These are phyloP conservation scores for Apiospora malaysiana DNA, from an alignment of 2,329 filamentous ascomycete genomes.

Conservation along the genomic window DNA sequence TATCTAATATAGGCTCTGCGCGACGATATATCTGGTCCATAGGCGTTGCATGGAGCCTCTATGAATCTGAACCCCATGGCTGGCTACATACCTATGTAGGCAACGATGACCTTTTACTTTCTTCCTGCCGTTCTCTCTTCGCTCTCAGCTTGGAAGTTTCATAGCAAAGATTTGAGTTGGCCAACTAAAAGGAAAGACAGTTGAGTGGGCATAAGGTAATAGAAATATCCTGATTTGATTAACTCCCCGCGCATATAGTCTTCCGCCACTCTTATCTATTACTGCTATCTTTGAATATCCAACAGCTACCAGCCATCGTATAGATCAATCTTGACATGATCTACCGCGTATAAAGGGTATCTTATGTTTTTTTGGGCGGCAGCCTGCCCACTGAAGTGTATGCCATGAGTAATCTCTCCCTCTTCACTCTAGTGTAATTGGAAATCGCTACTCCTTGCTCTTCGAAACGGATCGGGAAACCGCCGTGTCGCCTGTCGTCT, in stretches of 20 bases:
- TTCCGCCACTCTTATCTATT: background rate
- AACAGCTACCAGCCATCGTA: background rate
- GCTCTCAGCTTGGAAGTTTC: background rate
- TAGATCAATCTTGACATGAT: background rate
- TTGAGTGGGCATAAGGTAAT: background rate
- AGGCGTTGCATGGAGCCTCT: no score
- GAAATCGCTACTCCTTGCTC: slow-evolving; percentile 13
- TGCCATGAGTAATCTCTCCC: background rate
- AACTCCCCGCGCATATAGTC: background rate
- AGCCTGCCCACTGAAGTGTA: background rate
- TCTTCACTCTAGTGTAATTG: background rate
- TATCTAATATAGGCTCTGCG: no score
- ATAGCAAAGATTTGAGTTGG: background rate
- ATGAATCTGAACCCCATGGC: no score
- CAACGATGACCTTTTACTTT: no score
- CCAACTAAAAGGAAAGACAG: background rate
- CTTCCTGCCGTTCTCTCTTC: background rate
- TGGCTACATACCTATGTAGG: no score
- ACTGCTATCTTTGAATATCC: background rate
- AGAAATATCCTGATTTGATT: background rate
- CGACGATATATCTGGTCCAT: no score
- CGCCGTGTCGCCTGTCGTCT: slow-evolving; percentile 32
- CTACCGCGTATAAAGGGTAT: slow-evolving; percentile 15
- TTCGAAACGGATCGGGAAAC: background rate
- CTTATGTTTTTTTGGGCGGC: slow-evolving; percentile 13